Evolutionary conservation across 129 eudicot species (phyloP).

Genomic region (sunflower (Helianthus annuus)): HanXRQr2.0-SUNRISE NC_035433.2:102998593-102999092

Average conservation of each 20-base stretch:
- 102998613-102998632: too few relatives aligned
- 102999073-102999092: slow-evolving; percentile 5
- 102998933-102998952: slow-evolving; percentile 63
- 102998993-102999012: slow-evolving; percentile 73
- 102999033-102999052: slow-evolving; percentile 50
- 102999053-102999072: not conserved
- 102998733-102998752: too few relatives aligned
- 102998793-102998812: too few relatives aligned
- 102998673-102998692: too few relatives aligned
- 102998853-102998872: not conserved
- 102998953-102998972: slow-evolving; percentile 51
- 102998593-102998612: too few relatives aligned
- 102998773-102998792: too few relatives aligned
- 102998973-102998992: slow-evolving; percentile 83
- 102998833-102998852: not conserved
- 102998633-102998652: too few relatives aligned
- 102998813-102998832: not conserved
- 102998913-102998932: slow-evolving; percentile 64
- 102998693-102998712: too few relatives aligned
- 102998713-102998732: too few relatives aligned
- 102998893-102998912: not conserved
- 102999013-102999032: slow-evolving; percentile 69
- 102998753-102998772: too few relatives aligned
- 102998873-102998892: not conserved
- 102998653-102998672: too few relatives aligned